These are phyloP conservation scores for Phytophthora aleatoria DNA, from an alignment of 352 stramenopile species.

Conservation along the genomic window DNA sequence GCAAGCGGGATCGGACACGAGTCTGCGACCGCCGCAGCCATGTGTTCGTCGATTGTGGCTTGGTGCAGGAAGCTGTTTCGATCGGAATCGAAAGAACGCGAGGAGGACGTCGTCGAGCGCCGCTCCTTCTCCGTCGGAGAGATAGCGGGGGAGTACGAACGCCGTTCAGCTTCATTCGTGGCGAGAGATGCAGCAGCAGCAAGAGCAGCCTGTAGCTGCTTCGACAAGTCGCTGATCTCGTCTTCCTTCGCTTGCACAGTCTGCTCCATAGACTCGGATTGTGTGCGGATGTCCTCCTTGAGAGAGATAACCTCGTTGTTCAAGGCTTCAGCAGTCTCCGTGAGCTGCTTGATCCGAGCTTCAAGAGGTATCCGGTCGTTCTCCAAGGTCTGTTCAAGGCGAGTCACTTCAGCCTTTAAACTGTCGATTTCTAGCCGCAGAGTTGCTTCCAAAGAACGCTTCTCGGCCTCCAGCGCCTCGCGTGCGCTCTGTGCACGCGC, in stretches of 20 bases:
- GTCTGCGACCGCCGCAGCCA: slow-evolving; percentile 49
- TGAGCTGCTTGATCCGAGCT: slow-evolving; percentile 43
- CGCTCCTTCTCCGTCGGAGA: slow-evolving; percentile 48
- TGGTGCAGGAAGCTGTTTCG: slow-evolving; percentile 40
- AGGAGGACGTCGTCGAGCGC: slow-evolving; percentile 44
- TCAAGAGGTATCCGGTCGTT: slow-evolving; percentile 38
- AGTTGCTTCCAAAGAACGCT: slow-evolving; percentile 24
- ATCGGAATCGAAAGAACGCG: slow-evolving; percentile 38
- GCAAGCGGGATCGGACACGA: slow-evolving; percentile 51
- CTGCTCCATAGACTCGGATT: slow-evolving; percentile 46
- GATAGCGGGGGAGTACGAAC: slow-evolving; percentile 26
- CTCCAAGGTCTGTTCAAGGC: slow-evolving; percentile 31
- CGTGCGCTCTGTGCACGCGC: slow-evolving; percentile 22
- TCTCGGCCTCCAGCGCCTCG: slow-evolving; percentile 39
- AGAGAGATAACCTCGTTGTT: slow-evolving; percentile 33
- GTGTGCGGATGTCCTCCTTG: slow-evolving; percentile 42
- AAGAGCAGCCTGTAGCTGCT: slow-evolving; percentile 52
- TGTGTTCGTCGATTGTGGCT: slow-evolving; percentile 38
- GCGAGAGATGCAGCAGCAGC: slow-evolving; percentile 32
- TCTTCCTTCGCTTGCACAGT: slow-evolving; percentile 57
- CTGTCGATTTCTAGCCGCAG: slow-evolving; percentile 38
- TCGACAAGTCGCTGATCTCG: slow-evolving; percentile 53
- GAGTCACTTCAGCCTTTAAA: slow-evolving; percentile 41
- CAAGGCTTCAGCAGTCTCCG: slow-evolving; percentile 38
- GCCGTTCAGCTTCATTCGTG: slow-evolving; percentile 27